A percentile compares a stretch with the other conserved stretches of the same genome.
Conservation (phyloP, 164 flowering plant genomes). For the Chimonanthus praecox region DNA sequence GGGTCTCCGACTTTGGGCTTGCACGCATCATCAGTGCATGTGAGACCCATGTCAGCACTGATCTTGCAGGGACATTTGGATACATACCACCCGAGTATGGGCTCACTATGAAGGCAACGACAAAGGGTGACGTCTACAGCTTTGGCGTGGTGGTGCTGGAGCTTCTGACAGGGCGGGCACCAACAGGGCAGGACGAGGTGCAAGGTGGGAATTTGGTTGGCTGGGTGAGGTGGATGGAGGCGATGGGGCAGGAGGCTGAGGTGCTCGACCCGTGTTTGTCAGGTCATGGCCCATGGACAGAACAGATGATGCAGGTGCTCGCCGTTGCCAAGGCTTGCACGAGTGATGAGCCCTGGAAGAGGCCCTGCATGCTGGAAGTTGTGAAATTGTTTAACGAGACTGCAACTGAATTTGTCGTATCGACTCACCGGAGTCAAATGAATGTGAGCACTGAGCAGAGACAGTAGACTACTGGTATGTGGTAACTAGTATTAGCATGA, state of each 20-base stretch:
- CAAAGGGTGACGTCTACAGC: constrained; percentile 60
- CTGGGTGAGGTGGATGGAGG: constrained; percentile 55
- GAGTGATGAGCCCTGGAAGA: constrained; percentile 42
- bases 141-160: constrained; percentile 66
- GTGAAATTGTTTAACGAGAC: constrained; percentile 43
- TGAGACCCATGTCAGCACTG: constrained; percentile 61
- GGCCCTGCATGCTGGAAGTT: constrained; percentile 57
- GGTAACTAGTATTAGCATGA: background rate
- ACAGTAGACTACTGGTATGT: no score
- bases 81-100: constrained; percentile 72
- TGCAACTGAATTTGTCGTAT: background rate
- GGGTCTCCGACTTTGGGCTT: constrained; percentile 66
- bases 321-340: constrained; percentile 47
- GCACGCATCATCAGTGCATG: constrained; percentile 65
- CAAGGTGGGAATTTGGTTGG: constrained; percentile 77
- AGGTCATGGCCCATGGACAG: constrained; percentile 17
- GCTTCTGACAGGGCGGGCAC: constrained; percentile 51
- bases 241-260: constrained; percentile 25
- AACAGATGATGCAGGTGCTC: constrained; percentile 49
- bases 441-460: background rate
- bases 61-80: constrained; percentile 64
- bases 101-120: constrained; percentile 49
- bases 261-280: constrained; percentile 38
- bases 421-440: constrained; percentile 1
- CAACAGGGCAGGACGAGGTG: constrained; percentile 53